Base-by-base conservation (phyloP, 352 stramenopile genomes). In the Pythium myriotylum region DNA sequence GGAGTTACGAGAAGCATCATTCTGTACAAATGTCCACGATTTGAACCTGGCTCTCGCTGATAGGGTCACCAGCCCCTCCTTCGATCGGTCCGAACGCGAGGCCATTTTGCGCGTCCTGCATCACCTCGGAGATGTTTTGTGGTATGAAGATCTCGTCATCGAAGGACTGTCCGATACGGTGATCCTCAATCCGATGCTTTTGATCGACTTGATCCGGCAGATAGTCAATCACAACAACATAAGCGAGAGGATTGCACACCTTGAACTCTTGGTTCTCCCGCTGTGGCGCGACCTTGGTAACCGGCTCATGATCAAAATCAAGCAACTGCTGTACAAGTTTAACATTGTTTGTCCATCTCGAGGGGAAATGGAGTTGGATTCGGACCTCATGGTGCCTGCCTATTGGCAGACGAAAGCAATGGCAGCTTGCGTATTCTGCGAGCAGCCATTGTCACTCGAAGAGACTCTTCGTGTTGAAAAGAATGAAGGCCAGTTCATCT, bases 151-250 rank as follows among this genome's bases (percentile, higher is more conserved):
- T 27, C 32, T 47, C 22, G 47, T 27, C 27, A 23, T 35, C n/a
- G 20, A 29, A 5, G 7, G 35, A 10, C 56, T 68, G 20, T 2
- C 9, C 4, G 33, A 61, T 4, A 57, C 35, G 12, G 35, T 62
- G 22, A 47, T 67, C 13, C 33, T 67, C 32, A 35, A 50, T 14
- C 51, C 59, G 1, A 6, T 41, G 14, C 27, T 67, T 10, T 3
- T 67, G 3, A 62, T 67, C 46, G 35, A 61, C n/a, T 67, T 67
- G 29, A 29, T 67, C 13, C 59, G 59, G 5, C 33, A 61, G 29
- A 24, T 61, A 5, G n/a, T 62, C 33, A 35, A 60, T 14, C 59
- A 56, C 45, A 56, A 56, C 20, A 13, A 19, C 26, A 14, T 14
- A 40, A 40, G 45, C 14, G 35, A 51, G 13, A 20, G 29, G 35